Evolutionary conservation across 75 land plant genomes (phyloP), one percentile per base, ranked within the genome.

Genomic region (Picea sitchensis): DNA sequence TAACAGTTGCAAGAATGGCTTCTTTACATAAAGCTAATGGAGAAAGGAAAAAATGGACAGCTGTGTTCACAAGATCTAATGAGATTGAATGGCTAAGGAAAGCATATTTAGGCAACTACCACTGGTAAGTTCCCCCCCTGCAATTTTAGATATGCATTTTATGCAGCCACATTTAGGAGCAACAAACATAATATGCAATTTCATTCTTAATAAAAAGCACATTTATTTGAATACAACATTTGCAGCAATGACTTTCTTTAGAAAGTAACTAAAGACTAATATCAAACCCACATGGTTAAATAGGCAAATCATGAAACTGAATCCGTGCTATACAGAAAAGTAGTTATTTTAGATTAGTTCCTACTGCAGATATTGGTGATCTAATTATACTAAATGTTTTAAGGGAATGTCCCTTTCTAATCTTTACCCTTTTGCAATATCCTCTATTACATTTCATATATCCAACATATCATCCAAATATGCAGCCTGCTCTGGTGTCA

Each of bases 401-500:
- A 9, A 9, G 56, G 56, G 12, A 51, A 51, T 51, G 56, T 51
- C 9, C 56, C 56, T 51, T 51, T 51, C 56, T 51, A 51, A 41
- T 41, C 3, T 41, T 41, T 41, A 41, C 4, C 44, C 44, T 41
- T 41, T 41, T 41, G 44, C 44, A 41, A 41, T 41, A 41, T 41
- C 44, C 44, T 41, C 44, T 41, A 41, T 41, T 41, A 41, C 44
- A 41, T 1, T 41, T 41, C 44, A 41, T 41, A 41, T 41, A 41
- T 41, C 44, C 44, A 41, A 41, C 44, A 41, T 68, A 21, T n/a
- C 72, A n/a, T 47, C 81, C 81, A 14, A n/a, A 71, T 23, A 36
- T 36, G 71, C 72, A 80, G 21, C 78, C 60, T 7, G 60, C 72
- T 1, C 26, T 59, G n/a, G 81, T 72, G 51, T 1, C 78, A 80